These are phyloP conservation scores for Penicillium cataractarum DNA, from an alignment of 495 filamentous ascomycete genomes.

Conservation along the genomic window DNA sequence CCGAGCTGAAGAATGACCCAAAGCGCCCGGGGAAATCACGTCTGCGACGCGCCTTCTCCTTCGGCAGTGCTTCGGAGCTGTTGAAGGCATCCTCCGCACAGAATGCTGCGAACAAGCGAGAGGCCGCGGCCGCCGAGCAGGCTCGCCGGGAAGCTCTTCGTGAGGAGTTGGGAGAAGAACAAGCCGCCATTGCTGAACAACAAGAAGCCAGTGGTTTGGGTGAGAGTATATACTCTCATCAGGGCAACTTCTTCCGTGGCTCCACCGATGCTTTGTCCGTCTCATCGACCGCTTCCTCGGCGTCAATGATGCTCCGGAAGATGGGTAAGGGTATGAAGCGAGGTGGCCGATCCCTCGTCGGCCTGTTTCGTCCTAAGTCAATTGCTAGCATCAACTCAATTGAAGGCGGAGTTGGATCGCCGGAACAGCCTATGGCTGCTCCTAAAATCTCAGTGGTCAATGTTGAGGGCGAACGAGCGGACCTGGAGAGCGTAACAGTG, in stretches of 20 bases:
- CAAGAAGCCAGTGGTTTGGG: conserved; percentile 93
- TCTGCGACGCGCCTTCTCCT: conserved; percentile 91
- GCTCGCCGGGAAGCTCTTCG: conserved; percentile 71
- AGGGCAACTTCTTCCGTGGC: conserved; percentile 80
- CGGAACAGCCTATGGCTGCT: conserved; percentile 66
- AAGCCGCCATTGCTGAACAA: conserved; percentile 84
- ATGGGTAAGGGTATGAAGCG: conserved; percentile 99
- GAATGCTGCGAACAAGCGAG: conserved; percentile 58
- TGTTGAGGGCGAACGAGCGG: conserved; percentile 79
- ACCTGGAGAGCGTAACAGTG: conserved; percentile 71
- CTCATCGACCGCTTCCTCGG: conserved; percentile 95
- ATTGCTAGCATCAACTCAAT: conserved; percentile 74
- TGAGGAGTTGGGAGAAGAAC: conserved; percentile 78
- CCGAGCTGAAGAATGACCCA: conserved; percentile 74
- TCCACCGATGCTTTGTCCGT: conserved; percentile 98
- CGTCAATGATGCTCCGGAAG: conserved; percentile 98
- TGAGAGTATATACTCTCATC: conserved; percentile 89
- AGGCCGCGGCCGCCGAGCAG: conserved; percentile 61
- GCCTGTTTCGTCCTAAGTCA: conserved; percentile 93
- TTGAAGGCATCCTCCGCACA: conserved; percentile 74
- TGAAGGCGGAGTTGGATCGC: conserved; percentile 57
- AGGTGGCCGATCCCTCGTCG: conserved; percentile 84
- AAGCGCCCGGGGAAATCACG: conserved; percentile 82
- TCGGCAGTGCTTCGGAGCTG: conserved; percentile 93
- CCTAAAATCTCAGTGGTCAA: conserved; percentile 91